Conservation (phyloP, 345 rosid genomes). For the Eucalyptus sideroxylon region DNA sequence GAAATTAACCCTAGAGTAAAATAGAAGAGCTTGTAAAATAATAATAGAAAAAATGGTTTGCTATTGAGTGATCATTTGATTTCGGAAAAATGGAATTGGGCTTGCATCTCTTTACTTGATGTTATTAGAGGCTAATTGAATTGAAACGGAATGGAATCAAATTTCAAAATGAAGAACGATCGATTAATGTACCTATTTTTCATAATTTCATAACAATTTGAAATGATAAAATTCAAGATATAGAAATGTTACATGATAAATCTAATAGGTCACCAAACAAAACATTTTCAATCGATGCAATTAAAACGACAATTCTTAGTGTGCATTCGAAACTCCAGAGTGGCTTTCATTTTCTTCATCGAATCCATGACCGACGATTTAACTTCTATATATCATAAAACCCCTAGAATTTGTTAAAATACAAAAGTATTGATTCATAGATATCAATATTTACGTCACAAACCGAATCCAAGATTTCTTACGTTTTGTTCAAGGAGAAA, state of each 20-base stretch:
- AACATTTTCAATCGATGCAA: not conserved
- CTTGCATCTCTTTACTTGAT: not conserved
- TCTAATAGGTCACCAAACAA: not conserved
- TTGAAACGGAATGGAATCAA: not conserved
- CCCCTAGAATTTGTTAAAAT: not conserved
- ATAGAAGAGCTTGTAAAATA: not conserved
- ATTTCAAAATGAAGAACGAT: not conserved
- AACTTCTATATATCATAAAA: not conserved
- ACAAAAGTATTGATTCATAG: not conserved
- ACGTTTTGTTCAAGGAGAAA: not conserved
- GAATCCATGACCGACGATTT: fast-evolving
- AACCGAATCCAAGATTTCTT: not conserved
- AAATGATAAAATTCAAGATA: not conserved
- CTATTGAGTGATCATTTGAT: not conserved
- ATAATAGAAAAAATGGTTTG: not conserved
- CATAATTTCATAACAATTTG: not conserved
- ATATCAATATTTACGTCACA: not conserved
- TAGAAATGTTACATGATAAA: not conserved
- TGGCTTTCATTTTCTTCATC: not conserved
- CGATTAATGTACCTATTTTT: not conserved
- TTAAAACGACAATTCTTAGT: not conserved
- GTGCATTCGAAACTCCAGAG: not conserved
- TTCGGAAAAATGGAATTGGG: not conserved
- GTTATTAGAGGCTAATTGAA: not conserved
- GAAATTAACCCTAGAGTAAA: not conserved